Evolutionary conservation across 2,329 filamentous ascomycete genomes (phyloP), one percentile per base, ranked within the genome.

Genomic region (Metarhizium sp.): DNA sequence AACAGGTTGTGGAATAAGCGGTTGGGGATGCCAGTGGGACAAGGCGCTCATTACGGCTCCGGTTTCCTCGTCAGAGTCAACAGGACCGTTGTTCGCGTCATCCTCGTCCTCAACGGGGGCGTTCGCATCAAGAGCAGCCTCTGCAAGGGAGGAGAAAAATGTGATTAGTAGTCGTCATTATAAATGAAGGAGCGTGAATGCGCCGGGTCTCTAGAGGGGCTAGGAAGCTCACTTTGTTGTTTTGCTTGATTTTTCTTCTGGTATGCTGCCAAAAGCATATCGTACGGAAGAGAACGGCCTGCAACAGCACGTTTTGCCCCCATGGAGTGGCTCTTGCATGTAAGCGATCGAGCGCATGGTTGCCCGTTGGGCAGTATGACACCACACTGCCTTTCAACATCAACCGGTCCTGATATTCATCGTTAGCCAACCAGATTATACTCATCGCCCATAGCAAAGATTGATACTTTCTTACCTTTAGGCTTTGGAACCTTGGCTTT

Each of bases 231-330:
- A 92, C 90, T 95, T 71, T 97, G 94, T 74, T 96, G 90, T 67
- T 96, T 95, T 25, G 94, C 94, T 71, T 97, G 94, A 65, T 99
- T 99, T 78, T 96, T 97, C 79, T 97, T 96, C 70, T 94, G 89
- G 66, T 94, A 94, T 7, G 87, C 86, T 14, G 88, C 85, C 42
- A 96, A 78, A 43, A 96, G 76, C 86, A 95, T 94, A 69, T 96
- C 91, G 66, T 96, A 96, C 1, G 92, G 92, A 57, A 95, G 73
- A 48, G 88, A 94, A 58, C 92, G 80, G 1, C 92, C 92, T 5
- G 90, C 87, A 3, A 96, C 92, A 1, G 88, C 87, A 62, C 92
- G 81, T 72, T 96, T 96, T 5, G 92, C 87, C 11, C 92, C 91
- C 92, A 96, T 96, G n/a, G 81, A 86, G 61, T 96, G 92, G 58